phyloP scores from a whole-genome alignment of 2,329 filamentous ascomycete species.

The Orbilia ellipsospora region DNA sequence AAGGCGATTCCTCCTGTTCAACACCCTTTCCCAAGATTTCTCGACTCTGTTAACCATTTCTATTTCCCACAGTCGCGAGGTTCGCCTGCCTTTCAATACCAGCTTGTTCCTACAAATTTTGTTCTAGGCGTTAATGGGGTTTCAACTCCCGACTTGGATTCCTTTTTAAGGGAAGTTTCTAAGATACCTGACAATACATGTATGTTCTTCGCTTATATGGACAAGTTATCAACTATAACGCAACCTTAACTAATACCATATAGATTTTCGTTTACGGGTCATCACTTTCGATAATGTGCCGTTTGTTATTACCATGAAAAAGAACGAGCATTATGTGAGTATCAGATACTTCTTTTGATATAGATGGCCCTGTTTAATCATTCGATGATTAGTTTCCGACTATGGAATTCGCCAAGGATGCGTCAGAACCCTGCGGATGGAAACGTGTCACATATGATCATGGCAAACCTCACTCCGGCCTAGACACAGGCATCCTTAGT shows the following conservation, averaged over 20 bases:
- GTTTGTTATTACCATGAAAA: constrained; percentile 99
- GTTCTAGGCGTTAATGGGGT: constrained; percentile 94
- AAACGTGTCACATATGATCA: constrained; percentile 72
- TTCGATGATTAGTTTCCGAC: constrained; percentile 69
- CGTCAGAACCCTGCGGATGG: constrained; percentile 71
- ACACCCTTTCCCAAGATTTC: not conserved
- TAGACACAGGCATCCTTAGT: constrained; percentile 51
- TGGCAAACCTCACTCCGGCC: constrained; percentile 62
- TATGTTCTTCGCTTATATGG: constrained; percentile 63
- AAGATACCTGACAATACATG: constrained; percentile 95
- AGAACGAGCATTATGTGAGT: constrained; percentile 90
- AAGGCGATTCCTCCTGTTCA: not conserved
- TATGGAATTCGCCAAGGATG: constrained; percentile 76
- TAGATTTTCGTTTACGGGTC: constrained; percentile 93
- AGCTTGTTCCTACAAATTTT: constrained; percentile 95
- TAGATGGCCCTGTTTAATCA: not conserved
- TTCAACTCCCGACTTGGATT: constrained; percentile 81
- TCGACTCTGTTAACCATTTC: constrained; percentile 1
- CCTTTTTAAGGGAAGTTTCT: constrained; percentile 82
- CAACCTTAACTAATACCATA: constrained; percentile 6
- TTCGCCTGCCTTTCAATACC: constrained; percentile 87
- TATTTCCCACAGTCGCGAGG: constrained; percentile 71
- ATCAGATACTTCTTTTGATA: not conserved
- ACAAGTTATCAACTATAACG: not conserved
- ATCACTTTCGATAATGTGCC: constrained; percentile 98